phyloP scores from a whole-genome alignment of 2,329 filamentous ascomycete species.

The Fusarium albosuccineum region DNA sequence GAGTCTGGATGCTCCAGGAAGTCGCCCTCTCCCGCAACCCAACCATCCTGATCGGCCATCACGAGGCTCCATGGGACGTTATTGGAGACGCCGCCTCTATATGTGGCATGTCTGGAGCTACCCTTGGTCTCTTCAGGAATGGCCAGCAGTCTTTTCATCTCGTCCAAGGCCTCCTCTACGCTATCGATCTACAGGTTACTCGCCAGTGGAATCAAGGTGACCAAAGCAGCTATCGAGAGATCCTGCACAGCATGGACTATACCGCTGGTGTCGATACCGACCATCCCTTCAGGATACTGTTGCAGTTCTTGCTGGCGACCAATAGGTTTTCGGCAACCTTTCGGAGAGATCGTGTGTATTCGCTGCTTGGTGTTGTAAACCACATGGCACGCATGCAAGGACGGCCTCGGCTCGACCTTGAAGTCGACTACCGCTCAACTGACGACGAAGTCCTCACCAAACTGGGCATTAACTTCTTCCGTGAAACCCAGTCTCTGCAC shows the following conservation, averaged over 20 bases:
- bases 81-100: constrained; percentile 34
- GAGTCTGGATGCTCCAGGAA: constrained; percentile 49
- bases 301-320: constrained; percentile 34
- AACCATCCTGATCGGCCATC: constrained; percentile 38
- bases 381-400: constrained; percentile 29
- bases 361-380: constrained; percentile 43
- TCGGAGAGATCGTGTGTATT: constrained; percentile 41
- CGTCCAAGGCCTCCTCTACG: constrained; percentile 29
- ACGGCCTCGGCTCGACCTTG: constrained; percentile 20
- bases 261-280: constrained; percentile 28
- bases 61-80: constrained; percentile 33
- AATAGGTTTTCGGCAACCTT: constrained; percentile 38
- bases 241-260: constrained; percentile 23
- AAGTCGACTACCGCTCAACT: constrained; percentile 35
- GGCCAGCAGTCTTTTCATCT: constrained; percentile 12
- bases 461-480: constrained; percentile 26
- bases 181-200: constrained; percentile 34
- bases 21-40: constrained; percentile 39
- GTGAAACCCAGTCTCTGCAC: constrained; percentile 34
- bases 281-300: constrained; percentile 16
- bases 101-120: constrained; percentile 25
- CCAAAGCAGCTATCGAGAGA: constrained; percentile 16
- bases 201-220: constrained; percentile 36
- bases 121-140: constrained; percentile 16
- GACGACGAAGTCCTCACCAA: constrained; percentile 33